Evolutionary conservation across 169 alveolate species (phyloP), one percentile per base, ranked within the genome.

Genomic region (Plasmodium gonderi): DNA sequence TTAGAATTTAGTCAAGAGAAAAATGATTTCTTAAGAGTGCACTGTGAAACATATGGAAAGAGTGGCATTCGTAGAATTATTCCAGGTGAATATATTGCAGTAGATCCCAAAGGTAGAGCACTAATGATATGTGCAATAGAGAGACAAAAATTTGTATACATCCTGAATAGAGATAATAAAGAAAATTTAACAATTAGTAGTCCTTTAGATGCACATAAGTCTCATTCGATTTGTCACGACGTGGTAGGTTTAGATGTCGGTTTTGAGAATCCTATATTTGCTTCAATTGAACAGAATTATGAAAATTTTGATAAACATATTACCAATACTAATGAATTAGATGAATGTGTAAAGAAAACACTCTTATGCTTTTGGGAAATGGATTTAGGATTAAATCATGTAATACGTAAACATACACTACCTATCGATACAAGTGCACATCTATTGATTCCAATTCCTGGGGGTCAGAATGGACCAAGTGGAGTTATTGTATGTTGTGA

Each of bases 51-150:
- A 11, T 99, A 96, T 95, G 99, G 99, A 0, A 99, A 99, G 92
- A 97, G 99, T 14, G 99, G 99, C n/a, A 97, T 97, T 64, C 93
- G 99, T 42, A 91, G 99, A 45, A 97, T 98, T 3, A 99, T 98
- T 5, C 99, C 99, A 6, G 99, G 99, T 0, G 99, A 99, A 92
- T 99, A 98, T 96, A 94, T 99, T 51, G 99, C 99, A 11, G 99
- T 98, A 36, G 99, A 99, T 94, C 99, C 99, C 6, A 98, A 98
- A 95, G 99, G 99, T 14, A 97, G 99, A 82, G 99, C 99, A 0
- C 95, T 99, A 51, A 98, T 99, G 99, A 96, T 99, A 20, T 99
- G 99, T 14, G 99, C 99, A 6, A 97, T 99, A 12, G 99, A 99
- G 96, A 98, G 99, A 75, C 99, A 98, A 94, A 99, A 99, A 96